Conservation (phyloP, 2,329 filamentous ascomycete species). For the Nemania sp. region DNA sequence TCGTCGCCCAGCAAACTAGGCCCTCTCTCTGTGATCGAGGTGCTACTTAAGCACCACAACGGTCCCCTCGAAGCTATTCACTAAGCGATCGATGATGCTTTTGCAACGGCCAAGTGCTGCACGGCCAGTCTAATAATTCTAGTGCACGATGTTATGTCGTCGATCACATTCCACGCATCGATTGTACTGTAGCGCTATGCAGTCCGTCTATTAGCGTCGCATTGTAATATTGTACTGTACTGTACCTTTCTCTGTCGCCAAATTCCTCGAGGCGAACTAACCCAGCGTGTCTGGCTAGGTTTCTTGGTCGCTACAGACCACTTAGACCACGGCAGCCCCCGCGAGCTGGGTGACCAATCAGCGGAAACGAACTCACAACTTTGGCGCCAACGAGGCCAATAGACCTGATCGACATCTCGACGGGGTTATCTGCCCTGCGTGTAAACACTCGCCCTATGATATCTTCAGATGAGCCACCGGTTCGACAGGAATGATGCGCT, state of each 20-base stretch:
- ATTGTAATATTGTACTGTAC: slow-evolving; percentile 3
- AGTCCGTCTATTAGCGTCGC: not conserved
- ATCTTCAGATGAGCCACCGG: slow-evolving; percentile 18
- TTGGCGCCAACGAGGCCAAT: not conserved
- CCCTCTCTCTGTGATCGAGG: not conserved
- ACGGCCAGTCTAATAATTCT: not conserved
- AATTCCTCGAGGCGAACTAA: slow-evolving; percentile 1
- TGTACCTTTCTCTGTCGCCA: not conserved
- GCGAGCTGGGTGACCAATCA: slow-evolving; percentile 15
- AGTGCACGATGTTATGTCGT: slow-evolving; percentile 5
- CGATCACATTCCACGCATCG: slow-evolving; percentile 7
- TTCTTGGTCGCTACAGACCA: too few relatives aligned
- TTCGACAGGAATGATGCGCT: slow-evolving; percentile 8
- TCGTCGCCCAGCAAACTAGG: not conserved
- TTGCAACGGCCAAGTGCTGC: slow-evolving; percentile 8
- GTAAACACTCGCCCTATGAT: slow-evolving; percentile 21
- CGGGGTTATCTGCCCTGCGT: slow-evolving; percentile 7
- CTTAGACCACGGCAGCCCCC: slow-evolving; percentile 10
- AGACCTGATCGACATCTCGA: not conserved
- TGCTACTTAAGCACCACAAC: not conserved
- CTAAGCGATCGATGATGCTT: too few relatives aligned
- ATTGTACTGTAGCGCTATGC: not conserved
- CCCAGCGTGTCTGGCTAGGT: not conserved
- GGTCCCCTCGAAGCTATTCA: too few relatives aligned
- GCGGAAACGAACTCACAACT: not conserved